phyloP scores from a whole-genome alignment of 345 rosid genomes.

The Noccaea caerulescens region DNA sequence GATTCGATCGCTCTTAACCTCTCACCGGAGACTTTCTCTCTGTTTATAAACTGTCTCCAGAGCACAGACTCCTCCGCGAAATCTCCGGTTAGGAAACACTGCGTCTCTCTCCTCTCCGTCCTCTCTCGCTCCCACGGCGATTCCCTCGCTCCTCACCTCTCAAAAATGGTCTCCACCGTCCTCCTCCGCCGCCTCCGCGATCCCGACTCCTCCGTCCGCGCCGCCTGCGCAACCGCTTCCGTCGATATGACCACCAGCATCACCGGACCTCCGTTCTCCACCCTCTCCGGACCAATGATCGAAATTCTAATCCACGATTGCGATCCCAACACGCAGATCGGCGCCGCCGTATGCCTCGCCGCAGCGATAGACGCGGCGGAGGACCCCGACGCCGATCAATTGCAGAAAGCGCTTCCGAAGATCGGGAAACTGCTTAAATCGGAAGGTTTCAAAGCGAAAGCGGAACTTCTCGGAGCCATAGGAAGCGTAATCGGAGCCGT shows the following conservation, averaged over 20 bases:
- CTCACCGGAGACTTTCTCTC: constrained; percentile 59
- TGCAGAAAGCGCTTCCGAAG: constrained; percentile 69
- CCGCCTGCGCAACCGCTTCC: constrained; percentile 75
- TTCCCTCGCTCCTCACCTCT: constrained; percentile 68
- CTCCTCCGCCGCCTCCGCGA: constrained; percentile 81
- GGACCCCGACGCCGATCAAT: constrained; percentile 64
- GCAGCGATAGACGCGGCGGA: constrained; percentile 74
- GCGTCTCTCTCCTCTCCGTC: constrained; percentile 70
- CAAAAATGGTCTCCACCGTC: constrained; percentile 80
- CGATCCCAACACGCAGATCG: constrained; percentile 73
- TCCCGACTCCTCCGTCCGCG: constrained; percentile 80
- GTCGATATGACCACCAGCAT: constrained; percentile 69
- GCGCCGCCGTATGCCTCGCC: constrained; percentile 79
- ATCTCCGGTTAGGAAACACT: constrained; percentile 81
- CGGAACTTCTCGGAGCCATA: constrained; percentile 65
- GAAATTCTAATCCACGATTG: constrained; percentile 70
- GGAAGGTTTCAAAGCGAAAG: constrained; percentile 81
- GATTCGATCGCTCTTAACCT: constrained; percentile 75
- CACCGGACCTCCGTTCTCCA: constrained; percentile 60
- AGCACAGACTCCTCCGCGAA: constrained; percentile 72
- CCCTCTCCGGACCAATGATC: constrained; percentile 63
- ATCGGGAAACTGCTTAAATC: constrained; percentile 64
- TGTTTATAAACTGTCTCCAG: constrained; percentile 75
- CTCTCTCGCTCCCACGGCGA: constrained; percentile 82
- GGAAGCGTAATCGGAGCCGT: constrained; percentile 67